These are phyloP conservation scores for Pseudogymnoascus sp. DNA, from an alignment of 2,329 filamentous ascomycete genomes.

Conservation along the genomic window DNA sequence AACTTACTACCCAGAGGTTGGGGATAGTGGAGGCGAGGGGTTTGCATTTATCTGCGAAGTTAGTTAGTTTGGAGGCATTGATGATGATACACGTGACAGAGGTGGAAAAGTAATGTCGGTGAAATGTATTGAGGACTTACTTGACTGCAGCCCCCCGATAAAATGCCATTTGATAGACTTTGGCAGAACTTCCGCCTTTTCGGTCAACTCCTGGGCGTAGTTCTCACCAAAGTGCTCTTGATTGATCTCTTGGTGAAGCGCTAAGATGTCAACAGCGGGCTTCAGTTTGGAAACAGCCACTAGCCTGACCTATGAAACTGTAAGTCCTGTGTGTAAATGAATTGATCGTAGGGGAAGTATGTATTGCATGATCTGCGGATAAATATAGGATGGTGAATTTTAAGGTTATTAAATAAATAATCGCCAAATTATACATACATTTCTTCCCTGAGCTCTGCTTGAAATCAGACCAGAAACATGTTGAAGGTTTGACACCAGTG, in stretches of 20 bases:
- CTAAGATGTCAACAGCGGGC: conserved; percentile 81
- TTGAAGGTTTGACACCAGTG: conserved; percentile 55
- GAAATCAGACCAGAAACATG: conserved; percentile 51
- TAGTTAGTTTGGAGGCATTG: neutral
- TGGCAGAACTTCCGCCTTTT: conserved; percentile 78
- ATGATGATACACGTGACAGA: neutral
- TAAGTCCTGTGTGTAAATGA: conserved; percentile 17
- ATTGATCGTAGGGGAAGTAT: neutral
- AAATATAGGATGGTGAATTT: neutral
- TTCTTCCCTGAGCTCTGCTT: conserved; percentile 44
- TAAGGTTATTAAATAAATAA: conserved; percentile 12
- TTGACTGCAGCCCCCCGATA: conserved; percentile 84
- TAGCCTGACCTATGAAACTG: conserved; percentile 57
- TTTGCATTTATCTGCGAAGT: conserved; percentile 75
- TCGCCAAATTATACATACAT: conserved; percentile 38
- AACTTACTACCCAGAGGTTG: conserved; percentile 87
- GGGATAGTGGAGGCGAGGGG: conserved; percentile 72
- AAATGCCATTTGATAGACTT: conserved; percentile 83
- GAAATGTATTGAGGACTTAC: conserved; percentile 31
- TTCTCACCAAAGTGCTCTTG: conserved; percentile 92
- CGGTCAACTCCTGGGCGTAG: conserved; percentile 80
- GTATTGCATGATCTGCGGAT: conserved; percentile 8
- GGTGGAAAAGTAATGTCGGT: neutral
- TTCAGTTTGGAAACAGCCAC: conserved; percentile 97
- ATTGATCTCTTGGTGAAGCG: conserved; percentile 56